A percentile compares a stretch with the other conserved stretches of the same genome.
Evolutionary conservation across 1,139 yeast species (phyloP).

Genomic region (Tardiomyces depauwii): DNA sequence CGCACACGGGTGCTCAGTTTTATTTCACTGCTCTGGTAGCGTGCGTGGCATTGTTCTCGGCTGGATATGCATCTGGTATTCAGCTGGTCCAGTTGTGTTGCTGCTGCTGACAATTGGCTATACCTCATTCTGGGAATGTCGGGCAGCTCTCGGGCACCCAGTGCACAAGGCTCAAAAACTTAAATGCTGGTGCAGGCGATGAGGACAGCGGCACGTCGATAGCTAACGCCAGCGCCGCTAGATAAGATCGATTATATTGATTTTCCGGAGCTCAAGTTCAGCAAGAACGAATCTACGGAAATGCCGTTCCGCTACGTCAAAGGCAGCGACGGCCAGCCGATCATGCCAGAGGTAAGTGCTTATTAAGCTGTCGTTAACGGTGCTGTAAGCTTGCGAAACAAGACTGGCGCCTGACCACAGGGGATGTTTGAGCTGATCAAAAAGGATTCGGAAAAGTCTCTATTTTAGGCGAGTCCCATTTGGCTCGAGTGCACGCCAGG

Average conservation of each 20-base stretch:
- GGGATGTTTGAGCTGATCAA: slow-evolving; percentile 87
- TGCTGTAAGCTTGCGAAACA: neutral
- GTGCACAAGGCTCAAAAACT: no score
- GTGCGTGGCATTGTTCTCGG: no score
- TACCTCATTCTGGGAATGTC: no score
- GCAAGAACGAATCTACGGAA: slow-evolving; percentile 82
- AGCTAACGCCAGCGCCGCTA: slow-evolving; percentile 24
- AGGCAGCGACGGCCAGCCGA: slow-evolving; percentile 51
- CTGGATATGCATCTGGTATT: no score
- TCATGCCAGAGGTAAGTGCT: slow-evolving; percentile 46
- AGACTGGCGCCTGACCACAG: slow-evolving; percentile 1
- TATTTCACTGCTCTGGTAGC: no score
- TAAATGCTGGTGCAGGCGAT: no score
- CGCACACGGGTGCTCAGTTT: no score
- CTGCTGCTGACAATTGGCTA: no score
- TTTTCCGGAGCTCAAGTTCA: slow-evolving; percentile 86
- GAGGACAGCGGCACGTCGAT: neutral
- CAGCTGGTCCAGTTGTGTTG: no score
- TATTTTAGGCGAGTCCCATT: no score
- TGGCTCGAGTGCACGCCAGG: no score
- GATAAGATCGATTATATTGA: slow-evolving; percentile 75
- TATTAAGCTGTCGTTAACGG: neutral
- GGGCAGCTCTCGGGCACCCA: no score
- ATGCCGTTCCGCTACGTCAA: slow-evolving; percentile 93
- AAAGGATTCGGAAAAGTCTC: slow-evolving; percentile 46